Evolutionary conservation across 352 stramenopile species (phyloP), one percentile per base, ranked within the genome.

Genomic region (Aphanomyces euteiches): DNA sequence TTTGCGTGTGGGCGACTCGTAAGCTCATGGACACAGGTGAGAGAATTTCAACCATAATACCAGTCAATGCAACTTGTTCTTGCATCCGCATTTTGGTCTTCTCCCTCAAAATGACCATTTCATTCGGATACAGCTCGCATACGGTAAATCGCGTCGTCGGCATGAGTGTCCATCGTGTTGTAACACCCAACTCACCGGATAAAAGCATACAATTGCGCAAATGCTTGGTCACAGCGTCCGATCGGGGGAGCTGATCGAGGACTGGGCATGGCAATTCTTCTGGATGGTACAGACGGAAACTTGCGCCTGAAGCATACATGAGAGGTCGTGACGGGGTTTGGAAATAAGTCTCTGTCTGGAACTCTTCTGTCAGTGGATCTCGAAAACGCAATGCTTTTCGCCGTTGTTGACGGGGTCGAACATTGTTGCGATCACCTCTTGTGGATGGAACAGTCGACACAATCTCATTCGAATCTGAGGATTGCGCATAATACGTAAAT

Each of bases 171-270:
- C 64, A 54, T 17, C 53, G 53, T 28, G 53, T 70, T n/a, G 36
- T 70, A 7, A 70, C 64, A 17, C 64, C 64, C 12, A 70, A 37
- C 54, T 70, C 64, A 17, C 64, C 47, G 17, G 37, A 56, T 5
- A 70, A n/a, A 15, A 70, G 47, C 64, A 70, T 70, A 39, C 64
- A 70, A 36, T 61, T 70, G 5, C 64, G 64, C 54, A 70, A 63
- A 40, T 70, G 64, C 40, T 70, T 70, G 34, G 64, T 70, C 2
- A 56, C 64, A 7, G 64, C 64, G 39, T 70, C 64, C 6, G 64
- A 70, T 7, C 64, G 64, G 12, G 64, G 64, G 5, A 70, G 54
- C 12, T 60, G 43, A 12, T 45, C 37, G 3, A 70, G 15, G 4
- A 63, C 28, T 12, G 64, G 64, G 38, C 64, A 70, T 47, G 64